Evolutionary conservation across 1,284 basidiomycete genomes (phyloP), one percentile per base, ranked within the genome.

Genomic region (Trametes versicolor): DNA sequence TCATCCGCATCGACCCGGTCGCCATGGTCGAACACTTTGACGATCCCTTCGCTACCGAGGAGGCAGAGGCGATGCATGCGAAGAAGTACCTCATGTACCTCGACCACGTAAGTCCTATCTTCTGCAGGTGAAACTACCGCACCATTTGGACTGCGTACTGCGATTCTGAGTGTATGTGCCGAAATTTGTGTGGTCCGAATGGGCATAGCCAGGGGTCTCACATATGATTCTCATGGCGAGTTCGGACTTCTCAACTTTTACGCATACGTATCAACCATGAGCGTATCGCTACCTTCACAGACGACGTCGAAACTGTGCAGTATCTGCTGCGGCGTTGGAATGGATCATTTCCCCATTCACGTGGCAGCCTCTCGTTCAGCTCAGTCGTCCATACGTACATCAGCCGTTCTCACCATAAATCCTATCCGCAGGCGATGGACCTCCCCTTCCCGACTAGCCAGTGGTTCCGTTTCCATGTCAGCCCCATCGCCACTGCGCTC

Each of bases 31-130:
- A 36, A 13, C 58, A 60, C 34, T 36, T 57, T 23, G 9, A 45
- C 0, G 63, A 64, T 21, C 39, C 36, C 17, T 15, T 37, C 21
- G 63, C 53, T 4, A n/a, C n/a, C 0, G n/a, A 13, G 6, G 53
- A 45, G 10, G 63, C 58, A 6, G 19, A 21, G 36, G 32, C 15
- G 8, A 34, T 64, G 39, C 39, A 19, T 15, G 13, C 63, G 2
- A 43, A 60, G 50, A 64, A 60, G 58, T 64, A 64, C 13, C 54
- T 64, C 2, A 58, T 60, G 2, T 64, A 64, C 39, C 39, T 64
- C 12, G 53, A 60, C 8, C 34, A 41, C 7, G 63, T 65, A 32
- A 23, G 63, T 56, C 23, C 23, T 25, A 19, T 58, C 23, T 39
- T 17, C 6, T 39, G 13, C 34, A 25, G 15, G 12, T n/a, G 13